Evolutionary conservation across 106 monocot genomes (phyloP).

Genomic region (Vanilla planifolia): DNA sequence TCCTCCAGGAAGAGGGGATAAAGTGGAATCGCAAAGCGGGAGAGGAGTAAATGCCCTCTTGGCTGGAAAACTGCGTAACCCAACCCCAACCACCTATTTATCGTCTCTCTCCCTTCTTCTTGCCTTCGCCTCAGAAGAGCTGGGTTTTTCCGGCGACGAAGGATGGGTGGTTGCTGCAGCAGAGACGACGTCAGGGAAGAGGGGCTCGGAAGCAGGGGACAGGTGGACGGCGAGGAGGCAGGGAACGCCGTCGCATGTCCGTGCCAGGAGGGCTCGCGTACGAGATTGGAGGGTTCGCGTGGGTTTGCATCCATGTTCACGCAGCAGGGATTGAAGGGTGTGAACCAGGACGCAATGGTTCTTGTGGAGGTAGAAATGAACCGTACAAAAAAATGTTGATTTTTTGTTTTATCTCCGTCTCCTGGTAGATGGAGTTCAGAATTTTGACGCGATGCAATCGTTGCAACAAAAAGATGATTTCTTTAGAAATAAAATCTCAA

Average conservation of each 20-base stretch:
- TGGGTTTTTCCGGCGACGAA: not conserved
- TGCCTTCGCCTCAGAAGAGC: not conserved
- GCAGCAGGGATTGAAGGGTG: conserved; percentile 56
- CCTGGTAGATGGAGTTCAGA: too few relatives aligned
- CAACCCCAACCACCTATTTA: not conserved
- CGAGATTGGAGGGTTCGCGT: conserved; percentile 28
- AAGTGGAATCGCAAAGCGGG: too few relatives aligned
- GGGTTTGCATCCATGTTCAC: conserved; percentile 36
- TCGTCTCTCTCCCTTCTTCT: not conserved
- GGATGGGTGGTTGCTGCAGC: conserved; percentile 47
- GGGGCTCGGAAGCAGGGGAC: not conserved
- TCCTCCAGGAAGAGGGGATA: too few relatives aligned
- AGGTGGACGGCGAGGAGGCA: not conserved
- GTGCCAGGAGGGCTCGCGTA: conserved; percentile 16
- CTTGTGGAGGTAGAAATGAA: conserved; percentile 53
- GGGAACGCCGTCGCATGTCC: not conserved
- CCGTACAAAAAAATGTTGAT: too few relatives aligned
- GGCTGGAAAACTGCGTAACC: not conserved
- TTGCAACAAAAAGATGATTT: too few relatives aligned
- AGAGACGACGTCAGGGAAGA: not conserved
- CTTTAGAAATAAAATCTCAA: too few relatives aligned
- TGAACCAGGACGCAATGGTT: conserved; percentile 63
- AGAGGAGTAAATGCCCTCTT: conserved; percentile 1
- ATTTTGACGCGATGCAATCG: too few relatives aligned
- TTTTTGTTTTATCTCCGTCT: too few relatives aligned